phyloP scores from a whole-genome alignment of 2,329 filamentous ascomycete species.

The Pseudogymnoascus sp. region DNA sequence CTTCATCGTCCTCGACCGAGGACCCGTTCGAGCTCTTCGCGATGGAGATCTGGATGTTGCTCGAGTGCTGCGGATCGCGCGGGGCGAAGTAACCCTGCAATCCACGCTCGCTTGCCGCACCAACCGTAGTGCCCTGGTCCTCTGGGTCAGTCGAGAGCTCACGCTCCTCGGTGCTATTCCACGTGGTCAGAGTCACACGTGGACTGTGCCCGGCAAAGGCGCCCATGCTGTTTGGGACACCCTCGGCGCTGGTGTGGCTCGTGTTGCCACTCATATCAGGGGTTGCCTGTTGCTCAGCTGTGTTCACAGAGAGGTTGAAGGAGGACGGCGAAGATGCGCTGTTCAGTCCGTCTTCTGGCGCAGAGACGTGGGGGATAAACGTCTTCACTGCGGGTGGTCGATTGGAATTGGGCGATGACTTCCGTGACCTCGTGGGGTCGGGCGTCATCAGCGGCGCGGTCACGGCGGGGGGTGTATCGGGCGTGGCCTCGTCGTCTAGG shows the following conservation, averaged over 20 bases:
- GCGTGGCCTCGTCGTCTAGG: not conserved
- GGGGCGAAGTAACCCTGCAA: not conserved
- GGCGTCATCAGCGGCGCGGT: not conserved
- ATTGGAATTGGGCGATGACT: not conserved
- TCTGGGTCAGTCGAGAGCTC: slow-evolving; percentile 33
- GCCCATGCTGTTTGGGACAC: slow-evolving; percentile 20
- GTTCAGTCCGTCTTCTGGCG: slow-evolving; percentile 18
- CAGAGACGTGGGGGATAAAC: slow-evolving; percentile 4
- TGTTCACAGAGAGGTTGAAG: slow-evolving; percentile 14
- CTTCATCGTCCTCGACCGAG: slow-evolving; percentile 10
- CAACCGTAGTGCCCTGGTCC: slow-evolving; percentile 16
- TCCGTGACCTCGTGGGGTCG: not conserved
- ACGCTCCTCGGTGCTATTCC: slow-evolving; percentile 39
- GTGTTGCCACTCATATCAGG: slow-evolving; percentile 25
- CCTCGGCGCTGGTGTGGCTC: slow-evolving; percentile 26
- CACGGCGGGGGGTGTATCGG: not conserved
- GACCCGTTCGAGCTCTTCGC: not conserved
- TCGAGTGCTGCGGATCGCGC: not conserved
- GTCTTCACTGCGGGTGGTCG: not conserved
- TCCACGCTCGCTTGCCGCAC: not conserved
- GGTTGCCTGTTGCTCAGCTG: slow-evolving; percentile 21
- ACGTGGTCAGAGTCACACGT: slow-evolving; percentile 21
- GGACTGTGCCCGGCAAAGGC: slow-evolving; percentile 18
- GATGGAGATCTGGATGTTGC: not conserved
- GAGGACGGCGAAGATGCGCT: slow-evolving; percentile 12